Conservation (phyloP, 352 stramenopile genomes). For the Halophytophthora batemanensis region DNA sequence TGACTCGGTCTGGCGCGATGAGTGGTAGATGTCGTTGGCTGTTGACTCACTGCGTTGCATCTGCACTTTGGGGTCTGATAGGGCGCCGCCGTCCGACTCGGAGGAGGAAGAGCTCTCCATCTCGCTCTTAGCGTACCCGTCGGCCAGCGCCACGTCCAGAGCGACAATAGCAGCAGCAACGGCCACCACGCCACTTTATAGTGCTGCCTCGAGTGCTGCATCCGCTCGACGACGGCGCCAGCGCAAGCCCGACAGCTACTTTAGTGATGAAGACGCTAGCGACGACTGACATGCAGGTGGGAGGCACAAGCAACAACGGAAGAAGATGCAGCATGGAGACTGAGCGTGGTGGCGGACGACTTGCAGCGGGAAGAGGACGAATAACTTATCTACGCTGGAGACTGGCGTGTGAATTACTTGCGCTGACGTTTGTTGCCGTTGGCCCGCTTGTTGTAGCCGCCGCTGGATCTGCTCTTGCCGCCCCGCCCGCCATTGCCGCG, state of each 20-base stretch:
- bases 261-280: slow-evolving; percentile 77
- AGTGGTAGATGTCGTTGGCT: no score
- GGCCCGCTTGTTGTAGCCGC: slow-evolving; percentile 17
- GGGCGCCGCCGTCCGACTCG: slow-evolving; percentile 39
- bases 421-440: slow-evolving; percentile 55
- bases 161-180: neutral
- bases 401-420: slow-evolving; percentile 33
- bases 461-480: slow-evolving; percentile 20
- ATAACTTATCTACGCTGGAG: slow-evolving; percentile 27
- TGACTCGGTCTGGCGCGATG: slow-evolving; percentile 2
- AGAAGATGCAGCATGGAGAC: neutral
- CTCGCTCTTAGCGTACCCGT: slow-evolving; percentile 66
- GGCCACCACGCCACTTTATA: slow-evolving; percentile 1
- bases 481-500: slow-evolving; percentile 38
- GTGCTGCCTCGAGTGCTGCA: slow-evolving; percentile 11
- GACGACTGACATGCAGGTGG: no score
- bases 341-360: neutral
- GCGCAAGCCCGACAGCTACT: slow-evolving; percentile 51
- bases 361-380: slow-evolving; percentile 1
- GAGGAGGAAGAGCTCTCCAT: slow-evolving; percentile 66
- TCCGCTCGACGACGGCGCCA: slow-evolving; percentile 28
- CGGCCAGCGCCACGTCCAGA: slow-evolving; percentile 5
- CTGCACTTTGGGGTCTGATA: slow-evolving; percentile 15
- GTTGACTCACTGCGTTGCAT: slow-evolving; percentile 12
- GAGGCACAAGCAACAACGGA: no score